A percentile compares a stretch with the other conserved stretches of the same genome.
Conservation (phyloP, 1,284 basidiomycete genomes). For the Rhodotorula sp. region DNA sequence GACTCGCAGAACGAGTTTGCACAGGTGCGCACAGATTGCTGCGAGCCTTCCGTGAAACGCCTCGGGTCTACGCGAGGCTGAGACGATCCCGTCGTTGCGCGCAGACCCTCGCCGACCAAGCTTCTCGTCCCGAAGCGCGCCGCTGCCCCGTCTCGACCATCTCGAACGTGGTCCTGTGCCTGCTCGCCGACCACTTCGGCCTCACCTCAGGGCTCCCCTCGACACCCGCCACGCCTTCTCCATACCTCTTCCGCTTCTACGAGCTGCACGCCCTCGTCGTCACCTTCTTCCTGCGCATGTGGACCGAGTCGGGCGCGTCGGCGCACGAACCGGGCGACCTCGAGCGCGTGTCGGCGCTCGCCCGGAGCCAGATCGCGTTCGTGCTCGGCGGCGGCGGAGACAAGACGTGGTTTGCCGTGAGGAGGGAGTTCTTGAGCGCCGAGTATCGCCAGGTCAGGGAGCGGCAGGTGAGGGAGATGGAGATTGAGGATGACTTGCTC, state of each 20-base stretch:
- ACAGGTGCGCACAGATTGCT: constrained; percentile 58
- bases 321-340: constrained; percentile 69
- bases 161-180: constrained; percentile 78
- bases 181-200: constrained; percentile 82
- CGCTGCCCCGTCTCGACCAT: constrained; percentile 84
- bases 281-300: constrained; percentile 90
- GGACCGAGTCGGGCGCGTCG: constrained; percentile 86
- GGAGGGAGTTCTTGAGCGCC: constrained; percentile 72
- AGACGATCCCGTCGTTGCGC: neutral
- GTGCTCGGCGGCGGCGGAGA: constrained; percentile 13
- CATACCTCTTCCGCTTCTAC: constrained; percentile 84
- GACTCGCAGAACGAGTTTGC: constrained; percentile 77
- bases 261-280: constrained; percentile 69
- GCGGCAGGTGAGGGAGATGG: constrained; percentile 89
- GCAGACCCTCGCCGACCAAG: constrained; percentile 58
- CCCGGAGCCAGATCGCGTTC: constrained; percentile 68
- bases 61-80: neutral
- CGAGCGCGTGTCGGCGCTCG: constrained; percentile 73
- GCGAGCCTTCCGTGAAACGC: neutral
- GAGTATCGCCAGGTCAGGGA: constrained; percentile 87
- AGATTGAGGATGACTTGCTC: constrained; percentile 84
- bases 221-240: constrained; percentile 64
- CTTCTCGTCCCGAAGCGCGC: constrained; percentile 68
- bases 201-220: constrained; percentile 66
- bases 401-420: constrained; percentile 25